These are phyloP conservation scores for Aspergillus baeticus DNA, from an alignment of 495 filamentous ascomycete species.

Conservation along the genomic window DNA sequence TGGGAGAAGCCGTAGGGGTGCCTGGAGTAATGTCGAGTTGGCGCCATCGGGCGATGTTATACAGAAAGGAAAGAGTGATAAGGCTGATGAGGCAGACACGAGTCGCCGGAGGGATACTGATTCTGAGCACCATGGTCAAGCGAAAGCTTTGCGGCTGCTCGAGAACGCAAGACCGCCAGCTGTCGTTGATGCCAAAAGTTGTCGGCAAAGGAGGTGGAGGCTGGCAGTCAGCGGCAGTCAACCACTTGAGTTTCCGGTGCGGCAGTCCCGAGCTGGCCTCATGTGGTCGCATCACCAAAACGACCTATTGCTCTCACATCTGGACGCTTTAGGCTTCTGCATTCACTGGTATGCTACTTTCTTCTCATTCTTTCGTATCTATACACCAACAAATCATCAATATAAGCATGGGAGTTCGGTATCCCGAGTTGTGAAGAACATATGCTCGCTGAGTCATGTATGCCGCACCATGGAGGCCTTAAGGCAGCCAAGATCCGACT, in stretches of 20 bases:
- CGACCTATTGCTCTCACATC: too few relatives aligned
- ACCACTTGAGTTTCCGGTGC: neutral
- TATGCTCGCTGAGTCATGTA: neutral
- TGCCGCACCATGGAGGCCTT: neutral
- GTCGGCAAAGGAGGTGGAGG: slow-evolving; percentile 13
- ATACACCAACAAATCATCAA: too few relatives aligned
- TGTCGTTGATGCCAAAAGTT: slow-evolving; percentile 17
- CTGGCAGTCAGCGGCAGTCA: neutral
- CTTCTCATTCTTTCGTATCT: too few relatives aligned
- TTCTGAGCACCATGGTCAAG: slow-evolving; percentile 69
- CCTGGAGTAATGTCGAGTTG: slow-evolving; percentile 62
- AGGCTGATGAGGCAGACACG: slow-evolving; percentile 74
- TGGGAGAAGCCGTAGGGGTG: slow-evolving; percentile 45
- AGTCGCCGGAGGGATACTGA: slow-evolving; percentile 91
- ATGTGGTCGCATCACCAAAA: too few relatives aligned
- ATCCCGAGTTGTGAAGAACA: slow-evolving; percentile 4
- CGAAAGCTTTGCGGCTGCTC: slow-evolving; percentile 28
- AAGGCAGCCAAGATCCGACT: slow-evolving; percentile 6
- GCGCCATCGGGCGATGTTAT: slow-evolving; percentile 60
- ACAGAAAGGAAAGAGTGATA: slow-evolving; percentile 74
- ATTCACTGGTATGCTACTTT: too few relatives aligned
- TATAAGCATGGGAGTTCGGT: too few relatives aligned
- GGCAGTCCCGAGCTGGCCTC: neutral
- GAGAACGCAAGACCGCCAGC: slow-evolving; percentile 30
- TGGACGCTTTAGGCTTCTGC: too few relatives aligned